Evolutionary conservation across 2,329 filamentous ascomycete species (phyloP), one percentile per base, ranked within the genome.

Genomic region (Alternaria burnsii): DNA sequence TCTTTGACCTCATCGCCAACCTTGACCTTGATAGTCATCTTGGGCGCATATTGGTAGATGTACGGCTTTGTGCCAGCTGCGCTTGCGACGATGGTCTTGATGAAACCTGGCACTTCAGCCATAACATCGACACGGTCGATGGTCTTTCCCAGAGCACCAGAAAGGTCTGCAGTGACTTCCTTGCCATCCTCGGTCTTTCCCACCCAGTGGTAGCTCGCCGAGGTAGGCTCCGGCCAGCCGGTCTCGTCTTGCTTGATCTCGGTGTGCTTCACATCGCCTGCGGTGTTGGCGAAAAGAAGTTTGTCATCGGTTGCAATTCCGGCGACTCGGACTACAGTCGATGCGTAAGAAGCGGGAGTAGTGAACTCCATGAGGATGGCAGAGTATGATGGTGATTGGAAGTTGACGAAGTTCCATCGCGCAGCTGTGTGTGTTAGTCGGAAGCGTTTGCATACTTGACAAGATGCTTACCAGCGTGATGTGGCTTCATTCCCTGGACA

Each of bases 401-500:
- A 97, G 81, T 94, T 88, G 79, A 88, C 85, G 82, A 97, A 99
- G 81, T 95, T 97, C 95, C 95, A 99, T 65, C 87, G 88, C 30
- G 91, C 89, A 63, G 94, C 88, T 87, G 44, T 11, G 32, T 3
- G 34, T 5, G 41, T 75, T 34, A 75, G 69, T 46, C 9, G 8
- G 12, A 16, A 22, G 14, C 10, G 44, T 58, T 11, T 20, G 28
- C n/a, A 47, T 38, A 52, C 2, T 16, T 22, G 1, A 42, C 5
- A 42, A 32, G 30, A 42, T 50, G 71, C 82, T 71, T 82, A 88
- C 87, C 94, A 61, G 93, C 91, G 78, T 99, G 96, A 79, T 99
- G 95, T 41, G 95, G 95, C 86, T 99, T 99, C 94, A 98, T 98
- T 78, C 94, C 95, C 82, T 98, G 95, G 52, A 98, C 83, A 41